These are phyloP conservation scores for Talaromyces adpressus DNA, from an alignment of 495 filamentous ascomycete species.

Conservation along the genomic window DNA sequence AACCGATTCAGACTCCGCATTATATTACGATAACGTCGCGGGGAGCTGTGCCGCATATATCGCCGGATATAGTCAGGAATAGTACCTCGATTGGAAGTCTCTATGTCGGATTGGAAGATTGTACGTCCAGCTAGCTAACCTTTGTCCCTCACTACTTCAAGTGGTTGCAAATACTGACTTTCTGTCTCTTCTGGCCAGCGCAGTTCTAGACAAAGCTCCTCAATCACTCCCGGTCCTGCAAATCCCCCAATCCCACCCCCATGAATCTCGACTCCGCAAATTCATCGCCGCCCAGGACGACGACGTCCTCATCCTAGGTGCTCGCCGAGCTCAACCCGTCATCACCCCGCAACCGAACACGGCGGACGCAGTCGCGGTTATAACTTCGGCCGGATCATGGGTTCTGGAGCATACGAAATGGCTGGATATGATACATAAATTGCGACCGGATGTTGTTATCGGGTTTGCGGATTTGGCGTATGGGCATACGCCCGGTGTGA, in stretches of 20 bases:
- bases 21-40: constrained; percentile 74
- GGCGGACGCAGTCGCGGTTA: constrained; percentile 61
- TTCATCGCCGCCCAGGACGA: constrained; percentile 59
- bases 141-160: constrained; percentile 4
- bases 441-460: constrained; percentile 77
- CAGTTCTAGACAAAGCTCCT: constrained; percentile 70
- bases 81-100: constrained; percentile 59
- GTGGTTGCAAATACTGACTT: not conserved
- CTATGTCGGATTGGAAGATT: constrained; percentile 88
- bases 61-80: constrained; percentile 70
- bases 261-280: constrained; percentile 54
- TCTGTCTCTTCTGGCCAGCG: constrained; percentile 9
- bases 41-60: constrained; percentile 77
- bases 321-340: constrained; percentile 72
- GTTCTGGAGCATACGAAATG: constrained; percentile 62
- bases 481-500: constrained; percentile 50
- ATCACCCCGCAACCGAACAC: constrained; percentile 66
- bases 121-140: constrained; percentile 43
- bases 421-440: constrained; percentile 46
- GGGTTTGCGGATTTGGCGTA: constrained; percentile 69
- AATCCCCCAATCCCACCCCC: constrained; percentile 22
- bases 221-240: constrained; percentile 45
- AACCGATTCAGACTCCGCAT: constrained; percentile 67
- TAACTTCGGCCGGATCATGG: constrained; percentile 78
- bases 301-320: constrained; percentile 63